These are phyloP conservation scores for Fraxinus latifolia DNA, from an alignment of 305 asterid species.

Conservation along the genomic window DNA sequence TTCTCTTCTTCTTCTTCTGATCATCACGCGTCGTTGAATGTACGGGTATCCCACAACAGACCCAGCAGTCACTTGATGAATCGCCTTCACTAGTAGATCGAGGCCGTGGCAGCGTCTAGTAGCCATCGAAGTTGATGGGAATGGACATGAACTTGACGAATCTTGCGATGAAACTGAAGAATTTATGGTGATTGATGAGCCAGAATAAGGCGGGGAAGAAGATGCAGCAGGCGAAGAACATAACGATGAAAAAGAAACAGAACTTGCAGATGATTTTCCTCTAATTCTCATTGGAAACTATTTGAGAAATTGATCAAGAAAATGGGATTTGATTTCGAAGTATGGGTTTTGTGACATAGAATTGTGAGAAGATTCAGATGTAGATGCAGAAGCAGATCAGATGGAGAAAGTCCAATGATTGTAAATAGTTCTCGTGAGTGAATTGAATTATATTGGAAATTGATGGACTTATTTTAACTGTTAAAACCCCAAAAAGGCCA, in stretches of 20 bases:
- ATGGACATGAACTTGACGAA: slow-evolving; percentile 43
- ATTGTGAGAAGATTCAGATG: slow-evolving; percentile 14
- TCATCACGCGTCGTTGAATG: slow-evolving; percentile 64
- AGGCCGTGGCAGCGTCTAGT: slow-evolving; percentile 62
- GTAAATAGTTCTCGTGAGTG: not conserved
- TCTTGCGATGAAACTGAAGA: slow-evolving; percentile 59
- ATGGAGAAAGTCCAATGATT: not conserved
- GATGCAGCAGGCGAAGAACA: slow-evolving; percentile 25
- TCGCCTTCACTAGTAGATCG: slow-evolving; percentile 82
- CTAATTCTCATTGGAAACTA: slow-evolving; percentile 29
- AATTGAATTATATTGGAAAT: not conserved
- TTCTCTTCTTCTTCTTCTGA: slow-evolving; percentile 46
- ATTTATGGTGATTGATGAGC: slow-evolving; percentile 47
- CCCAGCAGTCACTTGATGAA: slow-evolving; percentile 64
- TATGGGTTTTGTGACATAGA: not conserved
- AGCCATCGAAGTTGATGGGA: slow-evolving; percentile 20
- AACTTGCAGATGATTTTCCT: slow-evolving; percentile 13
- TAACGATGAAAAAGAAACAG: slow-evolving; percentile 16
- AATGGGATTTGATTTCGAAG: not conserved
- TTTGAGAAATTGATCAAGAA: not conserved
- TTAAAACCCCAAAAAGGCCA: not conserved
- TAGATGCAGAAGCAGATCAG: slow-evolving; percentile 21
- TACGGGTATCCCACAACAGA: slow-evolving; percentile 75
- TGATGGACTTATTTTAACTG: not conserved
- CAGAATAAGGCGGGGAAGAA: slow-evolving; percentile 32